Percentiles rank a stretch among this genome's conserved stretches.
These are phyloP conservation scores for Zymoseptoria pseudotritici DNA, from an alignment of 2,329 filamentous ascomycete species.

Conservation along the genomic window DNA sequence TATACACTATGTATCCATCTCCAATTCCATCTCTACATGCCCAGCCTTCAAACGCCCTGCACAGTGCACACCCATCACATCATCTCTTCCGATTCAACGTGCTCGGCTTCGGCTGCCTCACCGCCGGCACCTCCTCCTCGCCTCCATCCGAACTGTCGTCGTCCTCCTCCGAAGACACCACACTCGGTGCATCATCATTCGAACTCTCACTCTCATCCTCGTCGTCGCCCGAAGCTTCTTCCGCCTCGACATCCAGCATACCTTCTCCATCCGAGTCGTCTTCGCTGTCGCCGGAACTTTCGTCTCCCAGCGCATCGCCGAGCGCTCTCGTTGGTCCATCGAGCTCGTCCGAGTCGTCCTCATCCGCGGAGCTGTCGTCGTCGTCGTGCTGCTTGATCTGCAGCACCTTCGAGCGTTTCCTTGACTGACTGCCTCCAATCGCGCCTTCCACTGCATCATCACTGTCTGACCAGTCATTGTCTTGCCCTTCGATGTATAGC, in stretches of 20 bases:
- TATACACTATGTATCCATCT: not conserved
- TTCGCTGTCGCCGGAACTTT: slow-evolving; percentile 13
- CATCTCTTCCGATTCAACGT: slow-evolving; percentile 6
- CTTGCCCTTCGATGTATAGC: slow-evolving; percentile 81
- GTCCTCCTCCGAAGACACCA: slow-evolving; percentile 21
- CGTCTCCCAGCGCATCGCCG: slow-evolving; percentile 12
- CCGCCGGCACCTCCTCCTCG: slow-evolving; percentile 16
- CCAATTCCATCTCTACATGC: not conserved
- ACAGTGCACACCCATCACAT: not conserved
- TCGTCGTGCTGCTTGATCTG: slow-evolving; percentile 4
- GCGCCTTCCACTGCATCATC: slow-evolving; percentile 40
- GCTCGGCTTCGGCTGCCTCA: slow-evolving; percentile 2
- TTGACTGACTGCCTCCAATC: slow-evolving; percentile 22
- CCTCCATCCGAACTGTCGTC: slow-evolving; percentile 43
- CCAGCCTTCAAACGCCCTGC: not conserved
- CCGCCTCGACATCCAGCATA: slow-evolving; percentile 46
- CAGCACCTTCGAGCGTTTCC: not conserved
- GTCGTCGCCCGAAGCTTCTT: slow-evolving; percentile 39
- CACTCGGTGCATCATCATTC: slow-evolving; percentile 7
- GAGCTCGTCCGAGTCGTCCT: slow-evolving; percentile 3
- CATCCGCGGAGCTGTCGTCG: slow-evolving; percentile 8
- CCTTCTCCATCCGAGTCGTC: slow-evolving; percentile 28
- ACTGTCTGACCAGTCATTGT: slow-evolving; percentile 48
- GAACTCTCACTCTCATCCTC: slow-evolving; percentile 7
- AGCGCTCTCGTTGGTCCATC: slow-evolving; percentile 6